A percentile compares a stretch with the other conserved stretches of the same genome.
Evolutionary conservation across 2,329 filamentous ascomycete genomes (phyloP).

Genomic region (Didymella sp.): DNA sequence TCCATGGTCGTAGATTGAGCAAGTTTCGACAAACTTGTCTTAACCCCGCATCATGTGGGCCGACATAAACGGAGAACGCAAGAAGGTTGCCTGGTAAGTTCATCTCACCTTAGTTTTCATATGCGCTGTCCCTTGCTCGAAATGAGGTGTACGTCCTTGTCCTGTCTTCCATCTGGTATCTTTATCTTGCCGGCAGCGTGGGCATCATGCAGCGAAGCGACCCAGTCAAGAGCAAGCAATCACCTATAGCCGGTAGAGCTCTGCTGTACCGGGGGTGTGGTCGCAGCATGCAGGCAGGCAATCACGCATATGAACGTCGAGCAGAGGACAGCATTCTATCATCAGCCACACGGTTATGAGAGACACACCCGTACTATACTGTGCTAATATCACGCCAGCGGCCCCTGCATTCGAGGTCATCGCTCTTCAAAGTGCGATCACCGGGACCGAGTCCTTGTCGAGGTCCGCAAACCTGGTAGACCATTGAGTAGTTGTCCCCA

Average conservation of each 20-base stretch:
- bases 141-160: neutral
- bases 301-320: neutral
- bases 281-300: neutral
- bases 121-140: neutral
- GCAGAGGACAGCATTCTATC: neutral
- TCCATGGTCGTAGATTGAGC: slow-evolving; percentile 35
- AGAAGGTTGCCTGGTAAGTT: slow-evolving; percentile 77
- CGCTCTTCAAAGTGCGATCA: slow-evolving; percentile 78
- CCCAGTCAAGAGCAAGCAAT: neutral
- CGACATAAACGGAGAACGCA: slow-evolving; percentile 71
- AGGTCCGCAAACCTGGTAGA: slow-evolving; percentile 74
- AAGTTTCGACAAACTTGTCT: slow-evolving; percentile 34
- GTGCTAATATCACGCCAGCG: slow-evolving; percentile 55
- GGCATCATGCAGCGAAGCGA: neutral
- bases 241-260: neutral
- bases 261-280: neutral
- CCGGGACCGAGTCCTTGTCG: slow-evolving; percentile 71
- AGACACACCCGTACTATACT: neutral
- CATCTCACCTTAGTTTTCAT: neutral
- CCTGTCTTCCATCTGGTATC: neutral
- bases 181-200: neutral
- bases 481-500: slow-evolving; percentile 75
- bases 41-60: slow-evolving; percentile 61
- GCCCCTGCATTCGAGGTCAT: slow-evolving; percentile 77
- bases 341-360: neutral